Conservation (phyloP, 257 asterid species). For the Petunia secreta region DNA sequence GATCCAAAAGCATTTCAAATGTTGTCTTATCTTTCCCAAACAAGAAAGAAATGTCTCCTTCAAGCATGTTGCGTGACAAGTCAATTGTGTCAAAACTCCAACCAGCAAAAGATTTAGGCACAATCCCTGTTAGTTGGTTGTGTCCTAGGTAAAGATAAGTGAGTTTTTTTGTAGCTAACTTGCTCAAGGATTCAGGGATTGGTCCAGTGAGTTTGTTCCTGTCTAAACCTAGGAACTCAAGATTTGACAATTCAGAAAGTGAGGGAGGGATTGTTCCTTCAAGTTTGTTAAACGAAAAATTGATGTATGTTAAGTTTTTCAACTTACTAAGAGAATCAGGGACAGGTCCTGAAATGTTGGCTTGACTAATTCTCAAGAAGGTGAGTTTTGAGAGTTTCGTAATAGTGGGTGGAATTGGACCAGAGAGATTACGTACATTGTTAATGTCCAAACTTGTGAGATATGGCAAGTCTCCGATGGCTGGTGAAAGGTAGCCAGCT, state of each 20-base stretch:
- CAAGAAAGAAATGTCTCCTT: constrained; percentile 52
- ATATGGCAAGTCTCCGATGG: constrained; percentile 55
- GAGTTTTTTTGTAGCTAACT: constrained; percentile 23
- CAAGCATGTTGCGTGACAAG: constrained; percentile 43
- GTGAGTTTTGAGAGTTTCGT: constrained; percentile 43
- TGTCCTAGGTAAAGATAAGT: constrained; percentile 40
- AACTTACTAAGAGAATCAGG: constrained; percentile 51
- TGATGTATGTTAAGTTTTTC: constrained; percentile 40
- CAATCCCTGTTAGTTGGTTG: constrained; percentile 44
- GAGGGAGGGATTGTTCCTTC: constrained; percentile 53
- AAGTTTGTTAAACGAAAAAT: constrained; percentile 46
- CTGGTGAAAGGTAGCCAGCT: constrained; percentile 53
- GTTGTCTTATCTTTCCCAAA: constrained; percentile 48
- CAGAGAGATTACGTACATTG: constrained; percentile 56
- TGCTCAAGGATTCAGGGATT: constrained; percentile 57
- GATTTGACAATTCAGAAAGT: constrained; percentile 41
- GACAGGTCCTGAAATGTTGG: constrained; percentile 50
- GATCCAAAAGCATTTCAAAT: constrained; percentile 29
- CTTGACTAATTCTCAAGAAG: constrained; percentile 39
- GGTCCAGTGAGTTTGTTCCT: constrained; percentile 56
- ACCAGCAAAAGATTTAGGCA: constrained; percentile 37
- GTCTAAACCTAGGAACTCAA: constrained; percentile 40
- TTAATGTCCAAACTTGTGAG: constrained; percentile 40
- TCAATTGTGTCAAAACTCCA: constrained; percentile 34
- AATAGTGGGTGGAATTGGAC: constrained; percentile 51